phyloP scores from a whole-genome alignment of 169 alveolate species.

The Plasmodium relictum region DNA sequence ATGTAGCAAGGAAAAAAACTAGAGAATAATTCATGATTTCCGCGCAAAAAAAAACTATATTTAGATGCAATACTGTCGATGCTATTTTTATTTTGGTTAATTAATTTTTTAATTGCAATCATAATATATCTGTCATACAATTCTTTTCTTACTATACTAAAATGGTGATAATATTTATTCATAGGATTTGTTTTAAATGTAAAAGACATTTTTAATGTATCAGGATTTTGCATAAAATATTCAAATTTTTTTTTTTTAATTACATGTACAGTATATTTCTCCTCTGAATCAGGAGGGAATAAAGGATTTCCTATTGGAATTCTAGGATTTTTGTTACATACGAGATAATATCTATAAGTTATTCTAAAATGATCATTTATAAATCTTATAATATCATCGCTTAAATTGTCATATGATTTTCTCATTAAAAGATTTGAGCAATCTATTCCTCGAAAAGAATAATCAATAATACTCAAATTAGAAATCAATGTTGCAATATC shows the following conservation, averaged over 20 bases:
- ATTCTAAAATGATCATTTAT: slow-evolving; percentile 68
- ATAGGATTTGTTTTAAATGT: slow-evolving; percentile 40
- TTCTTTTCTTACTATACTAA: slow-evolving; percentile 57
- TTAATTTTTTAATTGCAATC: slow-evolving; percentile 53
- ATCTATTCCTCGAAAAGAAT: slow-evolving; percentile 64
- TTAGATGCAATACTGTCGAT: slow-evolving; percentile 18
- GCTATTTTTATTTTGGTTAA: slow-evolving; percentile 28
- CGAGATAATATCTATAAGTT: slow-evolving; percentile 61
- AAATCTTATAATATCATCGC: slow-evolving; percentile 42
- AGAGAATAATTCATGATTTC: slow-evolving; percentile 55
- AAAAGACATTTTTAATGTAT: slow-evolving; percentile 13
- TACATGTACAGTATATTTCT: neutral
- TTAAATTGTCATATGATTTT: slow-evolving; percentile 24
- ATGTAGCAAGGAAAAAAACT: slow-evolving; percentile 64
- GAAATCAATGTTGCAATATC: slow-evolving; percentile 60
- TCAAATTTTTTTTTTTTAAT: neutral
- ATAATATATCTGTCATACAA: slow-evolving; percentile 70
- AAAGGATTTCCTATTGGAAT: neutral
- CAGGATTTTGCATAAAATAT: neutral
- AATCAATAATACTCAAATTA: slow-evolving; percentile 47
- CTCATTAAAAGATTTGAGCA: slow-evolving; percentile 69
- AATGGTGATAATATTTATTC: slow-evolving; percentile 76
- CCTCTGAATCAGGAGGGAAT: neutral
- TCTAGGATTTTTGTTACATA: slow-evolving; percentile 35
- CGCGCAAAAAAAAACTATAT: slow-evolving; percentile 56